phyloP scores from a whole-genome alignment of 106 monocot species.

The Apostasia ramifera region DNA sequence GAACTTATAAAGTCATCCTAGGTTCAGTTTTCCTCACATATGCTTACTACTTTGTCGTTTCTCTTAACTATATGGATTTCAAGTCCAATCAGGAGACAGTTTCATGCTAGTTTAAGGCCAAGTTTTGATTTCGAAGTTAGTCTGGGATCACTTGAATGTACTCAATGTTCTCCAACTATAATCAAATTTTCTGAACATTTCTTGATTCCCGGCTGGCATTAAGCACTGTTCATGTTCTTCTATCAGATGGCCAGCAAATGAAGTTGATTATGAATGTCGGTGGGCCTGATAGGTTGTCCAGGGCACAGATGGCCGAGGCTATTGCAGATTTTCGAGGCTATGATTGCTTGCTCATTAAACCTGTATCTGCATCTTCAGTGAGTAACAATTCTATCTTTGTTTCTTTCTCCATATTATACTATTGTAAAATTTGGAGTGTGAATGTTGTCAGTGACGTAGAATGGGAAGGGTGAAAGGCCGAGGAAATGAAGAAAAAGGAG shows the following conservation, averaged over 20 bases:
- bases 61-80: too few relatives aligned
- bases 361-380: slow-evolving; percentile 80
- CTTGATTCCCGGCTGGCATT: slow-evolving; percentile 1
- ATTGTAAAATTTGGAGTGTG: too few relatives aligned
- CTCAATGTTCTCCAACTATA: neutral
- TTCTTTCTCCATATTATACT: neutral
- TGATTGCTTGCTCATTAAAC: slow-evolving; percentile 50
- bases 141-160: too few relatives aligned
- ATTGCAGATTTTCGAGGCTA: slow-evolving; percentile 66
- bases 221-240: neutral
- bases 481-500: too few relatives aligned
- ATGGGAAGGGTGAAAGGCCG: too few relatives aligned
- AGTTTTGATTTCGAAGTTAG: too few relatives aligned
- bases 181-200: neutral
- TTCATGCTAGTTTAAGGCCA: too few relatives aligned
- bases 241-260: slow-evolving; percentile 59
- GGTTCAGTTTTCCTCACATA: too few relatives aligned
- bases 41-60: too few relatives aligned
- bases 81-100: too few relatives aligned
- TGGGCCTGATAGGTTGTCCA: slow-evolving; percentile 75
- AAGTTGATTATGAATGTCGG: slow-evolving; percentile 73
- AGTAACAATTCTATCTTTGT: slow-evolving; percentile 3
- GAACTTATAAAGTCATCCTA: too few relatives aligned
- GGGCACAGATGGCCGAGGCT: slow-evolving; percentile 73
- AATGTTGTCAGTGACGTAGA: too few relatives aligned